phyloP scores from a whole-genome alignment of 2,329 filamentous ascomycete genomes.

The Malbranchea zuffiana region DNA sequence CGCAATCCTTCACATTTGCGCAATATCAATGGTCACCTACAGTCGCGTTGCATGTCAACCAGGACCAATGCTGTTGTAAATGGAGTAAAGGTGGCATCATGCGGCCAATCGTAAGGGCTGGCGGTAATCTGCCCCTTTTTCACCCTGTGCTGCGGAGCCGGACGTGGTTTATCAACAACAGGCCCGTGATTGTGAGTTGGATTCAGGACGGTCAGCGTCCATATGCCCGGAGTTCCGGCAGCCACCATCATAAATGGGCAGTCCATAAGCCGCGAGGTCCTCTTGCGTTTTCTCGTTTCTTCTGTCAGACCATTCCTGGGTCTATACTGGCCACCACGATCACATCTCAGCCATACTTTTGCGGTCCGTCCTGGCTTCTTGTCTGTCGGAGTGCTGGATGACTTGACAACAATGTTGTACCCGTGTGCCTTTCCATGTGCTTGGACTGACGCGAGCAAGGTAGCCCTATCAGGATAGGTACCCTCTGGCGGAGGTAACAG shows the following conservation, averaged over 20 bases:
- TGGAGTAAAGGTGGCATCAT: slow-evolving; percentile 35
- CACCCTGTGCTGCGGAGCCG: slow-evolving; percentile 32
- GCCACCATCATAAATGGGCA: slow-evolving; percentile 37
- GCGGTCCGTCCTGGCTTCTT: slow-evolving; percentile 36
- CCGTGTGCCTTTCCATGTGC: slow-evolving; percentile 34
- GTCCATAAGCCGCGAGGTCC: slow-evolving; percentile 36
- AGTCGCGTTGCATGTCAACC: slow-evolving; percentile 41
- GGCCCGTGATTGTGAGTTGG: slow-evolving; percentile 36
- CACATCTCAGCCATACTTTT: slow-evolving; percentile 37
- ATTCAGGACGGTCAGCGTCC: slow-evolving; percentile 34
- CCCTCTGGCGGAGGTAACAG: slow-evolving; percentile 33
- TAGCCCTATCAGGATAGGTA: slow-evolving; percentile 34
- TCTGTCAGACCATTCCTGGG: slow-evolving; percentile 36
- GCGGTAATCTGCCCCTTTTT: slow-evolving; percentile 36
- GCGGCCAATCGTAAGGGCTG: slow-evolving; percentile 37
- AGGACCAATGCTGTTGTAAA: slow-evolving; percentile 38
- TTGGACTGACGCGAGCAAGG: slow-evolving; percentile 32
- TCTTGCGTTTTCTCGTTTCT: slow-evolving; percentile 34
- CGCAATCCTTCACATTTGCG: not conserved
- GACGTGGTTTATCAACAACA: slow-evolving; percentile 32
- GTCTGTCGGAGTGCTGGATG: slow-evolving; percentile 36
- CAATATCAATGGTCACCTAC: slow-evolving; percentile 21
- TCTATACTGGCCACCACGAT: slow-evolving; percentile 36
- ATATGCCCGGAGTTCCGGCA: slow-evolving; percentile 34
- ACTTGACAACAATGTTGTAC: slow-evolving; percentile 37